phyloP scores from a whole-genome alignment of 345 rosid species.

The Eutrema heterophyllum region DNA sequence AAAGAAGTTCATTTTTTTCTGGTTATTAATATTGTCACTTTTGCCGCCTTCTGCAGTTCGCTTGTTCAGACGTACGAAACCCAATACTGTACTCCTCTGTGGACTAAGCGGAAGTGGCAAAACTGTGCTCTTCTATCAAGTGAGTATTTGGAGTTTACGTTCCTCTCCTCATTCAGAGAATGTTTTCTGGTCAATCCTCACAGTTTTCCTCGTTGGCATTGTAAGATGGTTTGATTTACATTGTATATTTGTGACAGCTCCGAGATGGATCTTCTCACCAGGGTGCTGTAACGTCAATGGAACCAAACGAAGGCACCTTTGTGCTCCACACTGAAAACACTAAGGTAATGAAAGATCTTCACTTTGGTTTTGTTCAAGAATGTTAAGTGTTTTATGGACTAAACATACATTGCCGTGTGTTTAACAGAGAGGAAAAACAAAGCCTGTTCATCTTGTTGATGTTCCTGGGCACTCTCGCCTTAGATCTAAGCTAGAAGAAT shows the following conservation, averaged over 20 bases:
- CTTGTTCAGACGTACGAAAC: slow-evolving; percentile 37
- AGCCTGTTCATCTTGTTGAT: slow-evolving; percentile 82
- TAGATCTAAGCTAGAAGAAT: slow-evolving; percentile 73
- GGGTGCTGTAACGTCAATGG: slow-evolving; percentile 92
- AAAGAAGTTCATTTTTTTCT: too few relatives aligned
- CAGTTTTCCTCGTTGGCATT: neutral
- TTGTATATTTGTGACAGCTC: slow-evolving; percentile 46
- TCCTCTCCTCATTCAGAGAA: too few relatives aligned
- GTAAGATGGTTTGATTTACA: slow-evolving; percentile 14
- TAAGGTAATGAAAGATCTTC: slow-evolving; percentile 42
- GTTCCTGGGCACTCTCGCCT: slow-evolving; percentile 95
- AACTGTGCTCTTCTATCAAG: slow-evolving; percentile 79
- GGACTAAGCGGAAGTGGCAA: slow-evolving; percentile 89
- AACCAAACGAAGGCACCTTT: slow-evolving; percentile 82
- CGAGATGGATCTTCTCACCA: slow-evolving; percentile 84
- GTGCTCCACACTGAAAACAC: slow-evolving; percentile 56
- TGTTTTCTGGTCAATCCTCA: too few relatives aligned
- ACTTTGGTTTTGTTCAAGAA: neutral
- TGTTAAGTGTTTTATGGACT: neutral
- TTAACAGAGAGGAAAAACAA: slow-evolving; percentile 57
- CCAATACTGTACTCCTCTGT: slow-evolving; percentile 65
- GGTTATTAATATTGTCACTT: neutral
- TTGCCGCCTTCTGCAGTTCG: slow-evolving; percentile 35
- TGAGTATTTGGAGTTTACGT: slow-evolving; percentile 15
- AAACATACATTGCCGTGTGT: neutral